These are phyloP conservation scores for Glycine tomentella DNA, from an alignment of 306 rosid species.

Conservation along the genomic window DNA sequence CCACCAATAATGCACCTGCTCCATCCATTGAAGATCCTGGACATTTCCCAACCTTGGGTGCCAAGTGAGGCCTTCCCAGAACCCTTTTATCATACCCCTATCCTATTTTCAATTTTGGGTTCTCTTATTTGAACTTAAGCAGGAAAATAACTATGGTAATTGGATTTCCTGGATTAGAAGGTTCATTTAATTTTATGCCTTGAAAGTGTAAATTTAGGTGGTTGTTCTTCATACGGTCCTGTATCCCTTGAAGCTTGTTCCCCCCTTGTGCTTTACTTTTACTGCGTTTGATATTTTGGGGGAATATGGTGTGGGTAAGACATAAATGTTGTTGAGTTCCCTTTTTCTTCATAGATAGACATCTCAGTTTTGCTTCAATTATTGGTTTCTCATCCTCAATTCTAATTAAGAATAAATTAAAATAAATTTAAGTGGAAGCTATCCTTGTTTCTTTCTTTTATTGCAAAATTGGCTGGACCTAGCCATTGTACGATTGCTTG, in stretches of 20 bases:
- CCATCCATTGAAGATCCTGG: constrained; percentile 88
- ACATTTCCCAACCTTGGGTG: constrained; percentile 90
- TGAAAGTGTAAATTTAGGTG: constrained; percentile 71
- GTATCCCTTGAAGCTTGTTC: constrained; percentile 41
- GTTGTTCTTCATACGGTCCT: constrained; percentile 56
- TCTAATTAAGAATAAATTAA: not conserved
- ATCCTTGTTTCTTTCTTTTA: not conserved
- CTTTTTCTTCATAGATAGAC: constrained; percentile 50
- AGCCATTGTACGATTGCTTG: no score
- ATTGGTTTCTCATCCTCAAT: not conserved
- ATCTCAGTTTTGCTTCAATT: constrained; percentile 55
- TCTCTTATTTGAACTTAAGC: constrained; percentile 57
- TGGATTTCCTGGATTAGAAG: constrained; percentile 59
- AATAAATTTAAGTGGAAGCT: not conserved
- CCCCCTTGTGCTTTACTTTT: constrained; percentile 24
- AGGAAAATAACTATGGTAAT: constrained; percentile 62
- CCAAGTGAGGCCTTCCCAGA: constrained; percentile 65
- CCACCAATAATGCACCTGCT: constrained; percentile 54
- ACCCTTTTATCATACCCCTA: constrained; percentile 41
- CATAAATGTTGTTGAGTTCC: constrained; percentile 54
- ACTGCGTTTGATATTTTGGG: constrained; percentile 45
- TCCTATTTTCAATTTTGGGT: constrained; percentile 62
- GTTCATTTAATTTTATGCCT: constrained; percentile 49
- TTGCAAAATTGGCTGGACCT: no score
- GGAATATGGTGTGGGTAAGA: constrained; percentile 59